These are phyloP conservation scores for Cryphonectria radicalis DNA, from an alignment of 2,329 filamentous ascomycete species.

Conservation along the genomic window DNA sequence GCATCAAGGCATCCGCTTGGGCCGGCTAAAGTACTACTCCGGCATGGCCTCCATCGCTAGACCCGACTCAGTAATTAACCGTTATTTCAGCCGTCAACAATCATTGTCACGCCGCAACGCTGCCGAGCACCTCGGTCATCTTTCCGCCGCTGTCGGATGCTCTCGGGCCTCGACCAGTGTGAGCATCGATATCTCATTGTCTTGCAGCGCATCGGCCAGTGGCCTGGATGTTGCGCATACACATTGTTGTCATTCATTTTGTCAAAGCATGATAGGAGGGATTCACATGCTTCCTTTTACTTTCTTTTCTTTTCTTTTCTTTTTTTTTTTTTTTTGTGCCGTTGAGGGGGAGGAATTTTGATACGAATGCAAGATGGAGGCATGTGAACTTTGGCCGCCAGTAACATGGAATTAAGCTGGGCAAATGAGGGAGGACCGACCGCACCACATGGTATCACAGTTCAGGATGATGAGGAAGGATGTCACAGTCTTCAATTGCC, in stretches of 20 bases:
- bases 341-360: conserved; percentile 15
- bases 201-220: conserved; percentile 10
- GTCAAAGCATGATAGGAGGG: conserved; percentile 26
- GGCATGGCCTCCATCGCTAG: neutral
- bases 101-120: conserved; percentile 9
- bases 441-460: conserved; percentile 18
- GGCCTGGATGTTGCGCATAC: conserved; percentile 17
- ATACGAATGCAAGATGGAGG: conserved; percentile 29
- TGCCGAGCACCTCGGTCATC: conserved; percentile 12
- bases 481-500: conserved; percentile 31
- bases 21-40: conserved; percentile 12
- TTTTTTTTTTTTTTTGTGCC: conserved; percentile 8
- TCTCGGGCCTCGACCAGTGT: conserved; percentile 15
- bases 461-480: conserved; percentile 23
- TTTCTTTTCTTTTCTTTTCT: neutral
- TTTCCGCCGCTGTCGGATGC: conserved; percentile 5
- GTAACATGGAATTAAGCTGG: conserved; percentile 27
- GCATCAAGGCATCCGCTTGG: conserved; percentile 29
- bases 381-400: conserved; percentile 25
- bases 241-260: conserved; percentile 28
- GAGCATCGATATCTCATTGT: conserved; percentile 25
- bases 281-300: neutral
- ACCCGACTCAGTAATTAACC: neutral
- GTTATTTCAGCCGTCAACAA: conserved; percentile 12
- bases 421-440: conserved; percentile 21